phyloP scores from a whole-genome alignment of 441 rosid genomes.

The Aquilaria agallochum region DNA sequence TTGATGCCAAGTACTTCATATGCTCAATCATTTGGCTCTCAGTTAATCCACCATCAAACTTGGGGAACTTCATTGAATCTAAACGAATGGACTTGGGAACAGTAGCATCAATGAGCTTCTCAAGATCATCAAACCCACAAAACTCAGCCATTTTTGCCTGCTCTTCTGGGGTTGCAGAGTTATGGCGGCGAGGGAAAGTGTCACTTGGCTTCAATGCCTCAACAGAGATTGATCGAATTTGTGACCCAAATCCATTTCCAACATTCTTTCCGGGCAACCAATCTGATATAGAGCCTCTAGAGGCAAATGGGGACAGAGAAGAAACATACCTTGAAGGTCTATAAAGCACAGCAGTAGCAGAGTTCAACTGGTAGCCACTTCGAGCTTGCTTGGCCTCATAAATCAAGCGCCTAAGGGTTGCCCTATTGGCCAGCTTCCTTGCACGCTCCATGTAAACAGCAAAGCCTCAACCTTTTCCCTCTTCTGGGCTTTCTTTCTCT shows the following conservation, averaged over 20 bases:
- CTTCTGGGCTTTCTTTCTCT: conserved; percentile 1
- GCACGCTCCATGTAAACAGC: conserved; percentile 78
- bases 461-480: conserved; percentile 1
- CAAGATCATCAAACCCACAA: conserved; percentile 71
- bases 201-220: conserved; percentile 71
- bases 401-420: conserved; percentile 59
- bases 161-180: conserved; percentile 89
- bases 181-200: conserved; percentile 87
- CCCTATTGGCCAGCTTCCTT: conserved; percentile 79
- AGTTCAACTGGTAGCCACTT: conserved; percentile 25
- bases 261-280: conserved; percentile 21
- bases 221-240: conserved; percentile 63
- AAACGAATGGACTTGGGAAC: conserved; percentile 88
- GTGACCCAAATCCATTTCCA: conserved; percentile 35
- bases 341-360: conserved; percentile 33
- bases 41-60: conserved; percentile 86
- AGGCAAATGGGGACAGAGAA: conserved; percentile 55
- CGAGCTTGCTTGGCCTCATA: conserved; percentile 52
- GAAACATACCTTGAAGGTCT: conserved; percentile 75
- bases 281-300: conserved; percentile 28
- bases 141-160: conserved; percentile 69
- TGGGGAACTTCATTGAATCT: conserved; percentile 78
- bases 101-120: conserved; percentile 75
- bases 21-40: conserved; percentile 87
- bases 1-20: conserved; percentile 71